These are phyloP conservation scores for Obba rivulosa DNA, from an alignment of 768 basidiomycete species.

Conservation along the genomic window DNA sequence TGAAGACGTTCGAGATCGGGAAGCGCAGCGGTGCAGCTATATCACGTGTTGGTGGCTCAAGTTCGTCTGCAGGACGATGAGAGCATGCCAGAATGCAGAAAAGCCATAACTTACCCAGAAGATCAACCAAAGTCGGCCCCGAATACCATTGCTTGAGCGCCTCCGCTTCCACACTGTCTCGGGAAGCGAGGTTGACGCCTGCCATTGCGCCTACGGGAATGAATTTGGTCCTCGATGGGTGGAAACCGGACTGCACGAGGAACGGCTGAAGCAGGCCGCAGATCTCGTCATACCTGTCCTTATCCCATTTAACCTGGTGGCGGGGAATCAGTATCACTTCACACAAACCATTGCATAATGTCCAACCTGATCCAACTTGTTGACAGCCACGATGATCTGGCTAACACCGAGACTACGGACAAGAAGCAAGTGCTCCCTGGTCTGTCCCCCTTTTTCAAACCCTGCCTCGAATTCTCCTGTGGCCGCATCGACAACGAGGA, in stretches of 20 bases:
- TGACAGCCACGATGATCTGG: slow-evolving; percentile 88
- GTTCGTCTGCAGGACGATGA: slow-evolving; percentile 45
- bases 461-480: slow-evolving; percentile 95
- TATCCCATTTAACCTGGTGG: slow-evolving; percentile 79
- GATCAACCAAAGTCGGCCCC: slow-evolving; percentile 79
- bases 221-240: slow-evolving; percentile 70
- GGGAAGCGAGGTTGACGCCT: slow-evolving; percentile 73
- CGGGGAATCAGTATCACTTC: neutral
- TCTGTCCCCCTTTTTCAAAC: slow-evolving; percentile 92
- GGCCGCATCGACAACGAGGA: slow-evolving; percentile 88
- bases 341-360: neutral
- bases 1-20: slow-evolving; percentile 95
- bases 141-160: slow-evolving; percentile 70
- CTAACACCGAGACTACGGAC: slow-evolving; percentile 89
- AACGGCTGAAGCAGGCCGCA: slow-evolving; percentile 70
- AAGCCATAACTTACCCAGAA: slow-evolving; percentile 54
- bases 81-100: neutral
- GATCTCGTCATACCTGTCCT: slow-evolving; percentile 83
- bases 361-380: slow-evolving; percentile 88
- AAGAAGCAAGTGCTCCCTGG: slow-evolving; percentile 87
- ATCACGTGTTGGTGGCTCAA: slow-evolving; percentile 78
- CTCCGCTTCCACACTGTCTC: slow-evolving; percentile 41
- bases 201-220: slow-evolving; percentile 88
- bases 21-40: slow-evolving; percentile 74
- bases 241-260: slow-evolving; percentile 84